Conservation (phyloP, 1,139 yeast species). For the Tardiomyces digboiensis region DNA sequence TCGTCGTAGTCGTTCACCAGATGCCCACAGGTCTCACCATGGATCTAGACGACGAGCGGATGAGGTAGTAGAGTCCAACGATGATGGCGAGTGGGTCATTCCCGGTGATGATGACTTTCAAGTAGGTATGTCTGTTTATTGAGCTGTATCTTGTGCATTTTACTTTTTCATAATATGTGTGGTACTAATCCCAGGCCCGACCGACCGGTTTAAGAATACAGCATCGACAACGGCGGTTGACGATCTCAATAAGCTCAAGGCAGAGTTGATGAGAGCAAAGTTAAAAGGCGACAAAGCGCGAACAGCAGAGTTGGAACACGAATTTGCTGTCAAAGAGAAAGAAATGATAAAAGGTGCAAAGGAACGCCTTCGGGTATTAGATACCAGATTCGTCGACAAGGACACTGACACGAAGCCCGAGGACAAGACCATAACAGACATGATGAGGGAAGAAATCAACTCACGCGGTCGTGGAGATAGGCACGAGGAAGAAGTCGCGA, state of each 20-base stretch:
- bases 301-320: slow-evolving; percentile 22
- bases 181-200: background rate
- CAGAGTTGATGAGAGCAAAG: slow-evolving; percentile 30
- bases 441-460: slow-evolving; percentile 31
- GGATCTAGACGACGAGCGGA: slow-evolving; percentile 1
- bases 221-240: background rate
- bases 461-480: slow-evolving; percentile 15
- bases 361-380: background rate
- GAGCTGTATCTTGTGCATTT: too few species aligned
- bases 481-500: slow-evolving; percentile 15
- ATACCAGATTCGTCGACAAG: background rate
- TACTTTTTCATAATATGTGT: too few species aligned
- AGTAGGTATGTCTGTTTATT: too few species aligned
- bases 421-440: slow-evolving; percentile 29
- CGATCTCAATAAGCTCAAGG: slow-evolving; percentile 26
- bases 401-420: slow-evolving; percentile 3
- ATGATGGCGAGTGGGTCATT: slow-evolving; percentile 21
- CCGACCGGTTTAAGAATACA: background rate
- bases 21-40: too few species aligned
- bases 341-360: background rate
- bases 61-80: slow-evolving; percentile 6
- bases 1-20: background rate
- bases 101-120: slow-evolving; percentile 13
- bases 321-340: slow-evolving; percentile 6
- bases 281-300: slow-evolving; percentile 18